Conservation (phyloP, 352 stramenopile species). For the Globisporangium viniferum region DNA sequence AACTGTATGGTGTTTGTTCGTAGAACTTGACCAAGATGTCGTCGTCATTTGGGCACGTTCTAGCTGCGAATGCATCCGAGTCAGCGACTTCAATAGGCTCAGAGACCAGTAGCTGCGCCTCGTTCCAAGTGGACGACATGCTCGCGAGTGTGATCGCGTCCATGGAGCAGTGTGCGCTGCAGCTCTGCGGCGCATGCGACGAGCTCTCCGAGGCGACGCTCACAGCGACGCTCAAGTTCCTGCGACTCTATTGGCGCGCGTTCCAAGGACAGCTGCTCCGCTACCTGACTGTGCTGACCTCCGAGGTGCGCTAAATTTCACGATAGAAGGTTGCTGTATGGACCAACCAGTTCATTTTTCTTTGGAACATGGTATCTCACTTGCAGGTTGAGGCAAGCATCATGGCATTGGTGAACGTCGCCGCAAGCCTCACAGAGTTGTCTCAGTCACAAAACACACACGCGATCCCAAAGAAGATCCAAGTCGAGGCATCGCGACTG, state of each 20-base stretch:
- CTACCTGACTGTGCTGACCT: constrained; percentile 24
- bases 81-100: not conserved
- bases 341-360: not conserved
- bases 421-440: constrained; percentile 28
- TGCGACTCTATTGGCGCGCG: constrained; percentile 54
- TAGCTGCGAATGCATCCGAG: constrained; percentile 8
- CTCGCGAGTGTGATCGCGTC: constrained; percentile 25
- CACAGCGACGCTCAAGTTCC: constrained; percentile 29
- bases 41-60: constrained; percentile 19
- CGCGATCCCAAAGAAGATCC: constrained; percentile 17
- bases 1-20: not conserved
- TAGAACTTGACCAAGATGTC: constrained; percentile 46
- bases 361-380: not conserved
- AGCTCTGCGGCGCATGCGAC: constrained; percentile 8
- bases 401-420: constrained; percentile 37
- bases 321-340: too few relatives aligned
- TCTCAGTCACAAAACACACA: not conserved
- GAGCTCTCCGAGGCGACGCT: not conserved
- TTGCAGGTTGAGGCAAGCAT: constrained; percentile 39
- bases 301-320: constrained; percentile 7
- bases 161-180: constrained; percentile 26
- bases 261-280: constrained; percentile 52
- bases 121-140: constrained; percentile 33
- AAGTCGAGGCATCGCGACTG: constrained; percentile 26
- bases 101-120: not conserved